These are phyloP conservation scores for Pelargonium fulgidum DNA, from an alignment of 441 rosid genomes.

Conservation along the genomic window DNA sequence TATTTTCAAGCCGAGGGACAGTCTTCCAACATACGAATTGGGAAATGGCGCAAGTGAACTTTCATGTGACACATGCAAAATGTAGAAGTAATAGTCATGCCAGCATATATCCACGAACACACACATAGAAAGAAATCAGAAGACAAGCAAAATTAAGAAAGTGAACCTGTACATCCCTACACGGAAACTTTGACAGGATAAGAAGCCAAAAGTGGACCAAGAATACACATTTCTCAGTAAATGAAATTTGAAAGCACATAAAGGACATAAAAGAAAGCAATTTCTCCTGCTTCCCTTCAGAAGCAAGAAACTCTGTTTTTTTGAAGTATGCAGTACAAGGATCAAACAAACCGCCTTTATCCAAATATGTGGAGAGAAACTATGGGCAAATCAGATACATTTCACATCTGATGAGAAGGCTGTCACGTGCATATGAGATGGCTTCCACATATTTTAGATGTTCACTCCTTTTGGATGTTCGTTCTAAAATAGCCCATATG, in stretches of 20 bases:
- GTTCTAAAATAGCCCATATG: slow-evolving; percentile 13
- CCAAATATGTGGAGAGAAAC: slow-evolving; percentile 17
- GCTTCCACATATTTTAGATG: slow-evolving; percentile 22
- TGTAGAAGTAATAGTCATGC: slow-evolving; percentile 10
- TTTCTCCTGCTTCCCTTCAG: slow-evolving; percentile 8
- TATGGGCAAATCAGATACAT: slow-evolving; percentile 16
- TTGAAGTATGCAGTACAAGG: slow-evolving; percentile 9
- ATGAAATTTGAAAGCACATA: slow-evolving; percentile 4
- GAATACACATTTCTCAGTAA: slow-evolving; percentile 10
- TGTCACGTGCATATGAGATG: slow-evolving; percentile 23
- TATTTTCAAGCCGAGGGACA: background rate
- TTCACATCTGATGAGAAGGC: slow-evolving; percentile 26
- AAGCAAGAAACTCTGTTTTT: slow-evolving; percentile 14
- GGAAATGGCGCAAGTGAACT: background rate
- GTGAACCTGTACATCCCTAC: slow-evolving; percentile 15
- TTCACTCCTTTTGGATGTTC: slow-evolving; percentile 12
- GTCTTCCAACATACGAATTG: background rate
- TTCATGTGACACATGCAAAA: slow-evolving; percentile 14
- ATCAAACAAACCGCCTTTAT: background rate
- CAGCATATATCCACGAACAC: slow-evolving; percentile 2
- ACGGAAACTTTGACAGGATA: slow-evolving; percentile 8
- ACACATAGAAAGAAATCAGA: slow-evolving; percentile 2
- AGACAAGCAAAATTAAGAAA: background rate
- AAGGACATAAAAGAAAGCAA: slow-evolving; percentile 20
- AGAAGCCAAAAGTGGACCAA: slow-evolving; percentile 22